Conservation (phyloP, 2,329 filamentous ascomycete species). For the Aspergillus cejpii region DNA sequence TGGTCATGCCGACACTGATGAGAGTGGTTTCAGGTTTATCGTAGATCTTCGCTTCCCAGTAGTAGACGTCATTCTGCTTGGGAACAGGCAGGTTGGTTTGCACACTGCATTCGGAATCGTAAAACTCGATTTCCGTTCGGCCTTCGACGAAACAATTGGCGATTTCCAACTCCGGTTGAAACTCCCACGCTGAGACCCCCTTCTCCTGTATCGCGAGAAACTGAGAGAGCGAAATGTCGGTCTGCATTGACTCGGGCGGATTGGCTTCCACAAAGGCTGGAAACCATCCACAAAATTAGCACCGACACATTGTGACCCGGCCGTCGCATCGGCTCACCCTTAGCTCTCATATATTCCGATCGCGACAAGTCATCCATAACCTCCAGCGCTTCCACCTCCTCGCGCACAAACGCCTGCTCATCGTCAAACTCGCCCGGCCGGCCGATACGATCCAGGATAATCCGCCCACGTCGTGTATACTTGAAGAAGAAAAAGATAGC, state of each 20-base stretch:
- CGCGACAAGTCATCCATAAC: conserved; percentile 89
- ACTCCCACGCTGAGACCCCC: conserved; percentile 98
- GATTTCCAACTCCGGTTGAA: conserved; percentile 97
- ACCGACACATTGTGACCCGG: background rate
- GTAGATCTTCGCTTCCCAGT: conserved; percentile 98
- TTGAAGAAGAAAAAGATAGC: conserved; percentile 86
- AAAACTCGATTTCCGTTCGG: conserved; percentile 96
- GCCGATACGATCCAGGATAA: conserved; percentile 87
- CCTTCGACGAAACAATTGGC: conserved; percentile 98
- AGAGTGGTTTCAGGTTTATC: conserved; percentile 87
- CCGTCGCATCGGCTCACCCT: conserved; percentile 56
- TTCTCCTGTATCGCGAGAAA: conserved; percentile 99
- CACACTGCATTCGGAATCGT: conserved; percentile 94
- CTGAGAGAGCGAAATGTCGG: conserved; percentile 94
- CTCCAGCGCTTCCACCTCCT: conserved; percentile 92
- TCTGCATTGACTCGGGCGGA: conserved; percentile 88
- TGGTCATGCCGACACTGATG: conserved; percentile 87
- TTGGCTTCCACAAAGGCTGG: conserved; percentile 89
- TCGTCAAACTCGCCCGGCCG: conserved; percentile 95
- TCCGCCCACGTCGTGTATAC: conserved; percentile 79
- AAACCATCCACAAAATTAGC: conserved; percentile 6
- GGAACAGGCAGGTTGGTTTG: conserved; percentile 94
- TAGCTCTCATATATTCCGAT: conserved; percentile 86
- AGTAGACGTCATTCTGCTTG: conserved; percentile 98
- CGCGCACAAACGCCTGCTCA: conserved; percentile 85